phyloP scores from a whole-genome alignment of 2,329 filamentous ascomycete genomes.

The Chrysosporium queenslandicum region DNA sequence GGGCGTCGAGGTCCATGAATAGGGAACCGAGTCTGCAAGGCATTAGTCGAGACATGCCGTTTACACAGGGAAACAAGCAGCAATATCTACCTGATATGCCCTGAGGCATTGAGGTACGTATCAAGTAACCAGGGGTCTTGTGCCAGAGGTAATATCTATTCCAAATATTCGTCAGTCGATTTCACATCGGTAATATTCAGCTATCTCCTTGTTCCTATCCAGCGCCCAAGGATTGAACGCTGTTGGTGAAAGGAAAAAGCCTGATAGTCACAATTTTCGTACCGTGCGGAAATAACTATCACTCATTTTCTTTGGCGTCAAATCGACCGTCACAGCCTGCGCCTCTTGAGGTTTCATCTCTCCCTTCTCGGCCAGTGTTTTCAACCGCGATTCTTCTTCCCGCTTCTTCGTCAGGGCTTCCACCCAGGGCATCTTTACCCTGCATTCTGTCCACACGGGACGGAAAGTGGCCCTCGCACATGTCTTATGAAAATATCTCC shows the following conservation, averaged over 20 bases:
- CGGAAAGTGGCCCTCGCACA: slow-evolving; percentile 17
- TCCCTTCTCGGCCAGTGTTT: slow-evolving; percentile 13
- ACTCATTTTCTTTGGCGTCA: slow-evolving; percentile 58
- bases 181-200: too few relatives aligned
- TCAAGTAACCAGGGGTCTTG: slow-evolving; percentile 69
- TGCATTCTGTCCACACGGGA: slow-evolving; percentile 41
- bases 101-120: slow-evolving; percentile 65
- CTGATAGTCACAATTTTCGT: neutral
- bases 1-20: slow-evolving; percentile 70
- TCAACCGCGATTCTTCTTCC: slow-evolving; percentile 26
- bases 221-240: too few relatives aligned
- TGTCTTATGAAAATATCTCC: slow-evolving; percentile 25
- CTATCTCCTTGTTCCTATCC: too few relatives aligned
- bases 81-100: slow-evolving; percentile 52
- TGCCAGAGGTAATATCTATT: slow-evolving; percentile 55
- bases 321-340: slow-evolving; percentile 39
- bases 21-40: slow-evolving; percentile 53
- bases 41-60: neutral
- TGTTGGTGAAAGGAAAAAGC: slow-evolving; percentile 18
- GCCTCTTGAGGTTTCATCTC: slow-evolving; percentile 37
- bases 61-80: slow-evolving; percentile 2
- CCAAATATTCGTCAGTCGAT: slow-evolving; percentile 3
- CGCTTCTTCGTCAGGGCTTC: slow-evolving; percentile 51
- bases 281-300: slow-evolving; percentile 62
- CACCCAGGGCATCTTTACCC: slow-evolving; percentile 58